Conservation (phyloP, 2,329 filamentous ascomycete species). For the Diaporthe humulicola region DNA sequence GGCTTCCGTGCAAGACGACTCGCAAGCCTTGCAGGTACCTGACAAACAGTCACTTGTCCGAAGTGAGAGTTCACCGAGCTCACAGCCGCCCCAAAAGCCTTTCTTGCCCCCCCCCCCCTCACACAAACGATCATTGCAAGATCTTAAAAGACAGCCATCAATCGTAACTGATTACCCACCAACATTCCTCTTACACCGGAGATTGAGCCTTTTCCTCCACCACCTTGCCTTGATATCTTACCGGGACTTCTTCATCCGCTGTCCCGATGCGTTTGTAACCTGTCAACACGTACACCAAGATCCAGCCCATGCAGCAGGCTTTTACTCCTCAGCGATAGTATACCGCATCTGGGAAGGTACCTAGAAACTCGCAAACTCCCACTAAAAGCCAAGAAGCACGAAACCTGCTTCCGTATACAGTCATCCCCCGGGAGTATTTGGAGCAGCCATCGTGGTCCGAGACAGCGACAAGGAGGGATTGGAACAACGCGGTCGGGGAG, state of each 20-base stretch:
- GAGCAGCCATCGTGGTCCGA: neutral
- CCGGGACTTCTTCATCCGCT: too few relatives aligned
- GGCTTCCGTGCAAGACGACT: neutral
- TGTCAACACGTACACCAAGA: too few relatives aligned
- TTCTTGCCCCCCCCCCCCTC: neutral
- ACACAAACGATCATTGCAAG: neutral
- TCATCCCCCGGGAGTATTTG: neutral
- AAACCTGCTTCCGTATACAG: neutral
- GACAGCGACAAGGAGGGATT: neutral
- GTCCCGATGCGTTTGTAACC: neutral
- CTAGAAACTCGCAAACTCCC: neutral
- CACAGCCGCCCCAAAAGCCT: too few relatives aligned
- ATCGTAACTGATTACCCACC: neutral
- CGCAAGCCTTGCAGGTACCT: neutral
- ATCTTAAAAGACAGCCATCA: neutral
- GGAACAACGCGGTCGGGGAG: neutral
- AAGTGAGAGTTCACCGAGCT: neutral
- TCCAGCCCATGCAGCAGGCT: neutral
- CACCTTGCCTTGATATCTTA: neutral
- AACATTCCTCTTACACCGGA: too few relatives aligned
- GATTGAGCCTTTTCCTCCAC: neutral
- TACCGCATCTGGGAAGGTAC: neutral
- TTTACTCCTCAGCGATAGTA: neutral
- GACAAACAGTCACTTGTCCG: neutral
- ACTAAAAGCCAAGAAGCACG: neutral